Evolutionary conservation across 345 rosid species (phyloP).

Genomic region (Eucalyptus erythrocorys): DNA sequence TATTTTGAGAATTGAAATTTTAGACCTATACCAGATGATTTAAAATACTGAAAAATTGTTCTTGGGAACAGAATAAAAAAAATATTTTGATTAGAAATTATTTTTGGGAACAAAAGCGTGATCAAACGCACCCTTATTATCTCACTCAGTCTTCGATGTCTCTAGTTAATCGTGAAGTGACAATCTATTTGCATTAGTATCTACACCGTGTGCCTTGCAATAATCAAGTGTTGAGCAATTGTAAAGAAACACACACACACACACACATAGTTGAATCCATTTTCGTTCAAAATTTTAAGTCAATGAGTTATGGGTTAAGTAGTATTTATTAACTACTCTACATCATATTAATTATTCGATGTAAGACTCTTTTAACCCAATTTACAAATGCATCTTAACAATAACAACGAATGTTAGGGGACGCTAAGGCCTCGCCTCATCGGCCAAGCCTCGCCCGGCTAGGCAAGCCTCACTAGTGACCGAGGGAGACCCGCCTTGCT

Average conservation of each 20-base stretch:
- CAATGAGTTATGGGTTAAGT: no score
- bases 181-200: not conserved
- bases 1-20: fast-evolving
- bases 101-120: fast-evolving
- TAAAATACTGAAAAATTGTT: fast-evolving
- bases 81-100: fast-evolving
- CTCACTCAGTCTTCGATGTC: not conserved
- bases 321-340: not conserved
- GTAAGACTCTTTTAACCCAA: not conserved
- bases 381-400: not conserved
- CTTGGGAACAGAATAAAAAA: fast-evolving
- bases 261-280: not conserved
- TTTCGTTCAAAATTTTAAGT: not conserved
- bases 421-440: no score
- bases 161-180: not conserved
- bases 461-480: fast-evolving
- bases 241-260: not conserved
- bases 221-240: not conserved
- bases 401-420: not conserved
- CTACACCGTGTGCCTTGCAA: not conserved
- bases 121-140: fast-evolving
- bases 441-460: fast-evolving
- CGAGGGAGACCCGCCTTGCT: fast-evolving
- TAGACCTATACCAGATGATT: fast-evolving
- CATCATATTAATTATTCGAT: not conserved